Base-by-base conservation (phyloP, 345 rosid genomes). In the Clausena lansium region DNA sequence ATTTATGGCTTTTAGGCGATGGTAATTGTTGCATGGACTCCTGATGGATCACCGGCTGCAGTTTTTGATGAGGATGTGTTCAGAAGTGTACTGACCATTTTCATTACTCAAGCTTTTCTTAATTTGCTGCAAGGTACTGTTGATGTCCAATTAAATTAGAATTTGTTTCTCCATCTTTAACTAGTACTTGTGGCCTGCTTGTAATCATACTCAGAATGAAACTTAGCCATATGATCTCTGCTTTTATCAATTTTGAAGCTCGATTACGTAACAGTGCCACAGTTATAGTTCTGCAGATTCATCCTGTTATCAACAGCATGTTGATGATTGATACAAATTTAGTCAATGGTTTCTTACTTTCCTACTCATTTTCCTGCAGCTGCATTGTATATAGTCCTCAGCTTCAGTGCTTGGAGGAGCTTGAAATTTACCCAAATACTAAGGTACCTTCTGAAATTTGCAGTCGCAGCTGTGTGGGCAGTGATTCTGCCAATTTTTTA, bases 71-170 rank as follows among this genome's bases (percentile, higher is more conserved):
- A 69, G 76, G 89, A 88, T 75, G 91, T 89, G 39, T 91, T 85
- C 87, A 84, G 76, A 79, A 79, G 78, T 66, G 91, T 96, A 35
- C 60, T 93, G 85, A 96, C 90, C 86, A 88, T 96, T 75, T 96
- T 96, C 86, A 83, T 96, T 77, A 96, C 98, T 70, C 87, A 88
- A 68, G 92, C 98, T 83, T 88, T 96, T 83, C 98, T 96, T 80
- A 91, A 92, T 87, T 83, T 91, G 70, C 83, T 96, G 77, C 94
- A 88, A 91, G 98, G 99, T 94, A 87, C 32, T 62, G 64, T 50
- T 39, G n/a, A 74, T 67, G 17, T 30, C 1, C 0, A 19, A 17
- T 79, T 71, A 67, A 14, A 8, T 54, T 72, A 13, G 24, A 75
- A 24, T 81, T 55, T 35, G 41, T 27, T 69, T 67, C 36, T 62